Evolutionary conservation across 73 alveolate genomes (phyloP).

Genomic region (Blepharisma japonicum): DNA sequence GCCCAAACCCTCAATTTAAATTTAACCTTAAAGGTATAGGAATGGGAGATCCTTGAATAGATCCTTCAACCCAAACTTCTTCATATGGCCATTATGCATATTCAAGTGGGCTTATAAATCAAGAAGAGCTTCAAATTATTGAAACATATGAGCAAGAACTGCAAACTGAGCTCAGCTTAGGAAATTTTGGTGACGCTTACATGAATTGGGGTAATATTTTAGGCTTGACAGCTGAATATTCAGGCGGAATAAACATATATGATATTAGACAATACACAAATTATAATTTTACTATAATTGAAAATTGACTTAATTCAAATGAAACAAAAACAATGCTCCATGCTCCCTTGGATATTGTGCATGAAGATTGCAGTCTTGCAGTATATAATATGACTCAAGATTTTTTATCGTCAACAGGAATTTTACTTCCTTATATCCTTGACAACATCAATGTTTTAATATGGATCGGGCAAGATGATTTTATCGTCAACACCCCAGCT

Average conservation of each 20-base stretch:
- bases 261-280: constrained; percentile 51
- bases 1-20: not conserved
- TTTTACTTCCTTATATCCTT: constrained; percentile 37
- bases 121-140: constrained; percentile 12
- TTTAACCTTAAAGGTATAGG: constrained; percentile 52
- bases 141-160: not conserved
- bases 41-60: constrained; percentile 58
- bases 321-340: constrained; percentile 44
- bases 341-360: constrained; percentile 43
- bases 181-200: not conserved
- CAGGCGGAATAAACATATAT: constrained; percentile 53
- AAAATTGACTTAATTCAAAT: constrained; percentile 28
- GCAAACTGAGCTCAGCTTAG: not conserved
- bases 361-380: constrained; percentile 48
- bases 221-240: not conserved
- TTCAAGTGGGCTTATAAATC: constrained; percentile 21
- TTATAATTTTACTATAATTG: constrained; percentile 37
- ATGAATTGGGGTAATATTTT: not conserved
- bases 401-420: constrained; percentile 46
- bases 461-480: constrained; percentile 56
- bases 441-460: constrained; percentile 43
- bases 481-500: constrained; percentile 61
- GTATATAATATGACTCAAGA: constrained; percentile 53
- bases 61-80: constrained; percentile 31
- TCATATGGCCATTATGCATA: constrained; percentile 33